Evolutionary conservation across 1,139 yeast genomes (phyloP), one percentile per base, ranked within the genome.

Genomic region (Taphrina betulina): DNA sequence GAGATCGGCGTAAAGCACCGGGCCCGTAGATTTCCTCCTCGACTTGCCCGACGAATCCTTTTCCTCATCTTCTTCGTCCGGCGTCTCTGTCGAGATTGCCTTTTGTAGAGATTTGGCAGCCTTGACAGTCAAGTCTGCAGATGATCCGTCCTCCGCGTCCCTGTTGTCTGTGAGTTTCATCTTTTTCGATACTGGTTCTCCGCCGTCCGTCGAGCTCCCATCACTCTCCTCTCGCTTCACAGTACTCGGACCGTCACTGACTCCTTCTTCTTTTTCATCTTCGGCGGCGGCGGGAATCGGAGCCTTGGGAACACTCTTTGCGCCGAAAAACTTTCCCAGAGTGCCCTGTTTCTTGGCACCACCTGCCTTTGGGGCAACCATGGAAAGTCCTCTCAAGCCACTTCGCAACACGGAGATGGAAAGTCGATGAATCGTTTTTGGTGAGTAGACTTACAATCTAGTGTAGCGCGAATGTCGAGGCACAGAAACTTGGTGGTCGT

Each of bases 1-100:
- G 5, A 61, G 58, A 5, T 50, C 54, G 17, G 33, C 22, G 35
- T 50, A 50, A 10, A 40, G 36, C 10, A 50, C 54, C n/a, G 38
- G 48, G n/a, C 20, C 24, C 1, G 23, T 33, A 7, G 42, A 17
- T 12, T 26, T 26, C 12, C 10, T 12, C 12, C 7, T 12, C 7
- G 7, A 7, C 31, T 26, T 26, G 10, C 10, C 12, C 10, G 10
- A 7, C 31, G 12, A 7, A 12, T 7, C 12, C 3, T 20, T 31
- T 37, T 43, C 38, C 20, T 28, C 29, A 20, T 26, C 23, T 7
- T 2, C 34, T 28, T n/a, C 22, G 33, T 16, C 35, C 22, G 19
- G 10, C 5, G 19, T 1, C 2, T 3, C 1, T n/a, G 35, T 33
- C n/a, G 26, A 19, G 3, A 43, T 16, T 5, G 26, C 48, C 7